phyloP scores from a whole-genome alignment of 805 yeast genomes.

The Candida oleophila region DNA sequence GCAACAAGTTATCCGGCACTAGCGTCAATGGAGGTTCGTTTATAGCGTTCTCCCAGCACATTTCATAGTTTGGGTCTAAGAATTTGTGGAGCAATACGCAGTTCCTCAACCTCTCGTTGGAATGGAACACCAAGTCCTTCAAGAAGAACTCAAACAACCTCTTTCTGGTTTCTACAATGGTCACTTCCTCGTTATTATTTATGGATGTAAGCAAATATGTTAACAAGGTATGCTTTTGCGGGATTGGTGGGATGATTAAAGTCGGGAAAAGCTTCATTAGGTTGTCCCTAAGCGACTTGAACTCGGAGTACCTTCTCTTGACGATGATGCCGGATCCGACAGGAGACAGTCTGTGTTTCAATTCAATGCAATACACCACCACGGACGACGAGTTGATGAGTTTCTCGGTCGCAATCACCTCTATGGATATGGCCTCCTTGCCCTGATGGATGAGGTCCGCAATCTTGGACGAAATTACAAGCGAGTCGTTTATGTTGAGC shows the following conservation, averaged over 20 bases:
- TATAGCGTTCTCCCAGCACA: slow-evolving; percentile 51
- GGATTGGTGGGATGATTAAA: slow-evolving; percentile 42
- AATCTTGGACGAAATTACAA: slow-evolving; percentile 25
- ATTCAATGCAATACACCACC: slow-evolving; percentile 37
- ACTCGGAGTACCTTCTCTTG: slow-evolving; percentile 43
- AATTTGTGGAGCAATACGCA: slow-evolving; percentile 46
- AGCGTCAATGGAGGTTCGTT: slow-evolving; percentile 45
- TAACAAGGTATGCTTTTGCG: slow-evolving; percentile 48
- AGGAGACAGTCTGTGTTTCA: slow-evolving; percentile 12
- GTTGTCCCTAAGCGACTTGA: slow-evolving; percentile 41
- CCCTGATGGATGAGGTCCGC: slow-evolving; percentile 27
- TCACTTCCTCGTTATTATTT: slow-evolving; percentile 32
- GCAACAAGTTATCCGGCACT: slow-evolving; percentile 46
- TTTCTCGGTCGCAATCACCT: slow-evolving; percentile 25
- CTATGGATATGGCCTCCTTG: slow-evolving; percentile 23
- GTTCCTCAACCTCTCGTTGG: slow-evolving; percentile 25
- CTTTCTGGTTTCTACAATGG: slow-evolving; percentile 48
- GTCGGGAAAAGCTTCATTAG: slow-evolving; percentile 40
- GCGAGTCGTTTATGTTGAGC: slow-evolving; percentile 5
- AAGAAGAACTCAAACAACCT: slow-evolving; percentile 46
- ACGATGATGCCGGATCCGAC: slow-evolving; percentile 29
- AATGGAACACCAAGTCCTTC: slow-evolving; percentile 33
- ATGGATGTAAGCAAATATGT: slow-evolving; percentile 41
- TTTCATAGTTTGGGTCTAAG: slow-evolving; percentile 49
- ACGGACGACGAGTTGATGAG: slow-evolving; percentile 33